These are phyloP conservation scores for Linanthus parryae DNA, from an alignment of 148 eudicot species.

Conservation along the genomic window DNA sequence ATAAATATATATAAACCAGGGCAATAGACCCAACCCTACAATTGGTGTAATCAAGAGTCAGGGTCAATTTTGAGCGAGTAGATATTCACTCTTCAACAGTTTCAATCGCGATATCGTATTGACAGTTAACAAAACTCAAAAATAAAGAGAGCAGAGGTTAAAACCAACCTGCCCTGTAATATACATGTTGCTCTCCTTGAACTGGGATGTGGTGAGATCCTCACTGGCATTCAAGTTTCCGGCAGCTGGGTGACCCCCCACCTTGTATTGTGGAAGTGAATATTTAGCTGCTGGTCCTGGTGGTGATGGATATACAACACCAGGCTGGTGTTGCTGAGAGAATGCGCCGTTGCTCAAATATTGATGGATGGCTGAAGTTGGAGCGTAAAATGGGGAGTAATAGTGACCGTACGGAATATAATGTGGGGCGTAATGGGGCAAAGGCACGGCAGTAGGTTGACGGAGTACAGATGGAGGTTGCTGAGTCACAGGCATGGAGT, in stretches of 20 bases:
- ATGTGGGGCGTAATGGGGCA: constrained; percentile 73
- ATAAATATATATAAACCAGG: too few relatives aligned
- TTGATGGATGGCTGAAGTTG: constrained; percentile 69
- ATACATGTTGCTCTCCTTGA: constrained; percentile 66
- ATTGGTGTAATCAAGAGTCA: too few relatives aligned
- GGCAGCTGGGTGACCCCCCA: constrained; percentile 41
- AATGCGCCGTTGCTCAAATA: constrained; percentile 58
- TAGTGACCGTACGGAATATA: constrained; percentile 69
- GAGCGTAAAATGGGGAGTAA: constrained; percentile 56
- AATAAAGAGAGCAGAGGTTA: background rate
- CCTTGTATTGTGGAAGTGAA: constrained; percentile 68
- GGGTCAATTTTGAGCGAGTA: too few relatives aligned
- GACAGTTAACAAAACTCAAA: too few relatives aligned
- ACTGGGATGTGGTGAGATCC: constrained; percentile 55
- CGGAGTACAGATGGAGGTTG: constrained; percentile 66
- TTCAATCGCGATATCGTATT: too few relatives aligned
- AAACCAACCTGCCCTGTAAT: constrained; percentile 61
- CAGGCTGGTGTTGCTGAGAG: constrained; percentile 70
- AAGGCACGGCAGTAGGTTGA: constrained; percentile 69
- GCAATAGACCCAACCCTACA: too few relatives aligned
- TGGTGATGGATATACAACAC: constrained; percentile 50
- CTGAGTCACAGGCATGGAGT: constrained; percentile 53
- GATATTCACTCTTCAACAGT: too few relatives aligned
- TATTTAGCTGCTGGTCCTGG: constrained; percentile 52
- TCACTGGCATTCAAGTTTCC: constrained; percentile 62